Percentiles rank a stretch among this genome's conserved stretches.
phyloP scores from a whole-genome alignment of 78 protist species.

The Emiliania huxleyi region DNA sequence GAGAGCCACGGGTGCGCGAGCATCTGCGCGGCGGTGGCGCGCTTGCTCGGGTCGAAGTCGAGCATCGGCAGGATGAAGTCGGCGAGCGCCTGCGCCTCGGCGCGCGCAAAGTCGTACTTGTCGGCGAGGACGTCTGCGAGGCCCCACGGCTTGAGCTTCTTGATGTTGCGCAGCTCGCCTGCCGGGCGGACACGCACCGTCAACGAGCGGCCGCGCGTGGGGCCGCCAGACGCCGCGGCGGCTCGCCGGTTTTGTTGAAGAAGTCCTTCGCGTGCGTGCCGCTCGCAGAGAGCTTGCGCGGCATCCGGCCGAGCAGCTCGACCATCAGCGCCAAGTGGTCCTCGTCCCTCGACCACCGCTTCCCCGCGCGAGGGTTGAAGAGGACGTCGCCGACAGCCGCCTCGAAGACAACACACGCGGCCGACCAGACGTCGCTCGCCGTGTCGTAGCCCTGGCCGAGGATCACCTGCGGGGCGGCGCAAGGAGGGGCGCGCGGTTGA shows the following conservation, averaged over 20 bases:
- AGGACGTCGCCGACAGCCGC: conserved; percentile 53
- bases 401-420: conserved; percentile 65
- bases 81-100: conserved; percentile 66
- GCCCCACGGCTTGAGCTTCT: conserved; percentile 69
- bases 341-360: neutral
- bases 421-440: conserved; percentile 52
- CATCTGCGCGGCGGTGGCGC: conserved; percentile 80
- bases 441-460: conserved; percentile 42
- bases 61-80: conserved; percentile 85
- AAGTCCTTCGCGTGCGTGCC: conserved; percentile 36
- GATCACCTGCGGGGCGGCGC: conserved; percentile 16
- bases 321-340: conserved; percentile 77
- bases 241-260: conserved; percentile 67
- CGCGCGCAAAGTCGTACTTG: conserved; percentile 20
- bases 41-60: conserved; percentile 60
- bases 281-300: neutral
- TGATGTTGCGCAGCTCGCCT: conserved; percentile 80
- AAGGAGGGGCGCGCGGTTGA: neutral
- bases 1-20: conserved; percentile 34
- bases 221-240: neutral
- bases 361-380: conserved; percentile 35
- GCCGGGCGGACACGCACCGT: too few species aligned
- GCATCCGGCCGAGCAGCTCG: conserved; percentile 83
- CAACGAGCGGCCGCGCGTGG: neutral
- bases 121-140: conserved; percentile 60